Evolutionary conservation across 441 rosid species (phyloP), one percentile per base, ranked within the genome.

Genomic region (Erodium texanum): DNA sequence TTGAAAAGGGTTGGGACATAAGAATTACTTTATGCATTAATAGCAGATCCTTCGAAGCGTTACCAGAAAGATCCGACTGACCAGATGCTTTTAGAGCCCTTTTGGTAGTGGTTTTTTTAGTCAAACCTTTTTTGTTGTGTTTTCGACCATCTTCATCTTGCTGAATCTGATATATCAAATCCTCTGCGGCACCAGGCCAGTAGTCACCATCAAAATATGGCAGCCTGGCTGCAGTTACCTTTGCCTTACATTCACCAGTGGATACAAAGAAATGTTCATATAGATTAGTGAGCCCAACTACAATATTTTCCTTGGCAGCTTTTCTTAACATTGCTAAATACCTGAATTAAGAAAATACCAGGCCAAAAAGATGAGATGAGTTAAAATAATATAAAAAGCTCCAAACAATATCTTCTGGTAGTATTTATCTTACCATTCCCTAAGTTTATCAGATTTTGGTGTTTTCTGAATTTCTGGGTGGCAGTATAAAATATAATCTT

Each of bases 151-250:
- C 97, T 78, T 92, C 98, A 73, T 95, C 98, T 84, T 95, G 97
- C 66, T 88, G 86, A 76, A 95, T 83, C 82, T 90, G 98, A 84
- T 85, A 80, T 71, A 95, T 90, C 68, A 95, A 80, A 78, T 95
- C 98, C 83, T 95, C 99, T 0, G 99, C 99, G 66, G 99, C 98
- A 75, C 96, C 99, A 67, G 99, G 98, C 99, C 98, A 95, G 80
- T 95, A 95, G 81, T 95, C 98, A 77, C 99, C 99, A 77, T 92
- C 99, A 66, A 95, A 95, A 86, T 95, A 95, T 34, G 99, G 99
- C 67, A 95, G 85, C 86, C 98, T 90, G 32, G 97, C 91, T 62
- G 98, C 99, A 18, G 99, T 95, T 67, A 92, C 97, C 81, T 85
- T 93, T 59, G 96, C 91, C 81, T 81, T 89, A 76, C 93, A 86